Conservation (phyloP, 192 early-diverging fungal species). For the Podila epicladia region DNA sequence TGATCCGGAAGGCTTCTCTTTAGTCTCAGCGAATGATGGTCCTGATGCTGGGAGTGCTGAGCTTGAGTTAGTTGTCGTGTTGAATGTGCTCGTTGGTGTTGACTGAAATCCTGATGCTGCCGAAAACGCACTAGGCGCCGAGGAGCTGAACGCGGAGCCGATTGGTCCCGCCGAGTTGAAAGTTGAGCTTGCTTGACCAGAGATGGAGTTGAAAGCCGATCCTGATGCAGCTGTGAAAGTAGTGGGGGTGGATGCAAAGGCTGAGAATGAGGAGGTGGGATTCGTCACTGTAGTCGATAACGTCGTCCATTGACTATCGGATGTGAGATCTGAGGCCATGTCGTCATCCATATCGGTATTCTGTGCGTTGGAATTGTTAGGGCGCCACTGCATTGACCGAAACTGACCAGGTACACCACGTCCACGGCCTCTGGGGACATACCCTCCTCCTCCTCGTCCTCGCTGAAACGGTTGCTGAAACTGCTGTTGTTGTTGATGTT, state of each 20-base stretch:
- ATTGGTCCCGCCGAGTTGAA: too few relatives aligned
- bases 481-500: neutral
- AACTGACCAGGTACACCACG: slow-evolving; percentile 23
- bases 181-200: too few relatives aligned
- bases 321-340: neutral
- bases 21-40: neutral
- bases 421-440: neutral
- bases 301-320: neutral
- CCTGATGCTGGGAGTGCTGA: neutral
- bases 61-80: neutral
- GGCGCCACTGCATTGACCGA: slow-evolving; percentile 23
- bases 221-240: neutral
- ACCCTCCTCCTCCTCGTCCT: slow-evolving; percentile 13
- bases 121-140: neutral
- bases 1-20: neutral
- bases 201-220: neutral
- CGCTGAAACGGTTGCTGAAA: neutral
- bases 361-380: slow-evolving; percentile 11
- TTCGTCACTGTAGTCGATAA: neutral
- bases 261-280: neutral
- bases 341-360: slow-evolving; percentile 8
- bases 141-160: too few relatives aligned
- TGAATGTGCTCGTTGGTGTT: neutral
- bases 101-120: neutral
- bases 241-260: neutral